These are phyloP conservation scores for Oryza punctata DNA, from an alignment of 176 grass and related monocot genomes.

Conservation along the genomic window DNA sequence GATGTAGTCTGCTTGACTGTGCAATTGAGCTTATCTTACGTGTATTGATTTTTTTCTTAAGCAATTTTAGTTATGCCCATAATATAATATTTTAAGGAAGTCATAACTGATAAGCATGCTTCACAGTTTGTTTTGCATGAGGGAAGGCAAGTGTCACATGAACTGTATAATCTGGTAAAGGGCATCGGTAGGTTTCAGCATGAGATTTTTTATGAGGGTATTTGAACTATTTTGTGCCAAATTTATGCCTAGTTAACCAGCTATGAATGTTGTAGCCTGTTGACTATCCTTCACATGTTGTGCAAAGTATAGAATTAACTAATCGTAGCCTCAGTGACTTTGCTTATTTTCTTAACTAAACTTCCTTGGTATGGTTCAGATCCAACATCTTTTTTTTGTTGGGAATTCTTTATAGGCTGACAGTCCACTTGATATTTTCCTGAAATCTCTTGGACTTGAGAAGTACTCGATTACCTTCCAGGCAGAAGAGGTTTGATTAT, in stretches of 20 bases:
- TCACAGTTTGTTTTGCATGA: background rate
- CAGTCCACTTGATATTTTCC: slow-evolving; percentile 77
- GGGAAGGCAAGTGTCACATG: background rate
- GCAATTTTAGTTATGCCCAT: slow-evolving; percentile 6
- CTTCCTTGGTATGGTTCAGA: slow-evolving; percentile 18
- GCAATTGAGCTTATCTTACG: background rate
- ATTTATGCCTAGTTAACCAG: background rate
- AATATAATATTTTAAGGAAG: background rate
- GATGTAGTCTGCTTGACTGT: background rate
- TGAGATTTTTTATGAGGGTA: background rate
- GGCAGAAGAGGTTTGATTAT: slow-evolving; percentile 74
- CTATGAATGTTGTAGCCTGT: background rate
- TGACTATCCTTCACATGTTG: background rate
- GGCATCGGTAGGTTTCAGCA: slow-evolving; percentile 22
- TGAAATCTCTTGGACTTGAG: slow-evolving; percentile 83
- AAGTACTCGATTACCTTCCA: slow-evolving; percentile 92
- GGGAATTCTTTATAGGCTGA: slow-evolving; percentile 54
- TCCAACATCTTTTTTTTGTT: slow-evolving; percentile 31
- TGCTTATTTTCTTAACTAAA: background rate
- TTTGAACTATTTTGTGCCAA: slow-evolving; percentile 2
- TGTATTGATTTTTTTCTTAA: background rate
- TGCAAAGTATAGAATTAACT: background rate
- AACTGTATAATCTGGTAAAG: background rate
- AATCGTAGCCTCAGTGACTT: background rate
- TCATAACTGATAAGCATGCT: background rate